These are phyloP conservation scores for Apiotrichum siamense DNA, from an alignment of 1,284 basidiomycete species.

Conservation along the genomic window DNA sequence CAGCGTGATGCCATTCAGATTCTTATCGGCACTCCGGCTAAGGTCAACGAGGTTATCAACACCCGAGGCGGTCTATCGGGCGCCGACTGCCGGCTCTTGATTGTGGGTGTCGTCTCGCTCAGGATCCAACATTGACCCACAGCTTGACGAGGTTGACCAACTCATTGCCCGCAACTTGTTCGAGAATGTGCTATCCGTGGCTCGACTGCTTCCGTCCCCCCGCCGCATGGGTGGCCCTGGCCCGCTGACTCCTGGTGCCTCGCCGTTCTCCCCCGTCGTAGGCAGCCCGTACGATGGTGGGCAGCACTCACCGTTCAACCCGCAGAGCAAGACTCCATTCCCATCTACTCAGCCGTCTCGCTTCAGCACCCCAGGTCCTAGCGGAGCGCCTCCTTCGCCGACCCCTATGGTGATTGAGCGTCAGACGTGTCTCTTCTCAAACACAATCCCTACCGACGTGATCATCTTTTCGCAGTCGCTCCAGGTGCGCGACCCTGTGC, in stretches of 20 bases:
- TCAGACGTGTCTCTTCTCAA: conserved; percentile 88
- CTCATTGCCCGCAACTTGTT: conserved; percentile 89
- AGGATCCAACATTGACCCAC: background rate
- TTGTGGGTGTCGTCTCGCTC: conserved; percentile 45
- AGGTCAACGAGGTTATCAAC: conserved; percentile 88
- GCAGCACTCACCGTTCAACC: conserved; percentile 53
- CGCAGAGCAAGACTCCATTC: conserved; percentile 46
- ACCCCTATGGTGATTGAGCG: conserved; percentile 54
- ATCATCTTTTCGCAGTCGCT: conserved; percentile 52
- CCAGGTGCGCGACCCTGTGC: conserved; percentile 83
- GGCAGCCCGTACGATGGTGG: conserved; percentile 45
- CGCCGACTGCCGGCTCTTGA: conserved; percentile 79
- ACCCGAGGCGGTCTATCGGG: conserved; percentile 59
- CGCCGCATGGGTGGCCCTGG: conserved; percentile 54
- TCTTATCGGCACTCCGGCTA: conserved; percentile 93
- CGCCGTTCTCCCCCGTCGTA: conserved; percentile 39
- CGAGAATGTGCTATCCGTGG: conserved; percentile 87
- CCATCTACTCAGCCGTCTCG: conserved; percentile 50
- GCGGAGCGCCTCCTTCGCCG: conserved; percentile 10
- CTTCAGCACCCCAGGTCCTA: conserved; percentile 23
- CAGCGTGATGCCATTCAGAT: conserved; percentile 90
- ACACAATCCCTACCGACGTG: conserved; percentile 53
- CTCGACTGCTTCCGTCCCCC: conserved; percentile 78
- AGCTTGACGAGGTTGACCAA: conserved; percentile 93
- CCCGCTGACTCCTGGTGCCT: conserved; percentile 24